Evolutionary conservation across 176 grass and related monocot species (phyloP), one percentile per base, ranked within the genome.

Genomic region (Musa schizocarpa): DNA sequence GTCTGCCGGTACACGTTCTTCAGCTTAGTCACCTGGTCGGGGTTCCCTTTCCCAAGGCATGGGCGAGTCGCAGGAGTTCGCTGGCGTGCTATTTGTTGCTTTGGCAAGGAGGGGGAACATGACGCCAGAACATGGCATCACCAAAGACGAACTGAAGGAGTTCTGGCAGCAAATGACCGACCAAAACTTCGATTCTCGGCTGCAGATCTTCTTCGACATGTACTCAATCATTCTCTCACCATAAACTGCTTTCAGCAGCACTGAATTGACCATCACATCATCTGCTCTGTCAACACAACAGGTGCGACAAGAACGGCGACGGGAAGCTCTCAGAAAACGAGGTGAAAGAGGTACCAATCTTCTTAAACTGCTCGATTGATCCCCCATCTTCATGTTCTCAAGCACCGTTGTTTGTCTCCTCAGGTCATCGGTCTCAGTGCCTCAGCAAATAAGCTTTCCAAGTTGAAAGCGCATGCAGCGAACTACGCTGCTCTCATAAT

Each of bases 241-340:
- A 51, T 48, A 71, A 80, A 68, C 20, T 71, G 2, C 9, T 14
- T 21, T 54, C 10, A 64, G 55, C 55, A 58, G 21, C 53, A 27
- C 25, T 56, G 11, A 1, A n/a, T 74, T 56, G 23, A 25, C 27
- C 1, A 50, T 49, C 1, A 20, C 20, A 9, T 5, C 1, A 50
- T 51, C 68, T 70, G 17, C n/a, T 50, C 19, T 70, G 68, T 51
- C 20, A 68, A 50, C 11, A 7, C 43, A 69, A 74, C 75, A 99
- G 96, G 96, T 99, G 96, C 66, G 96, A 99, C 82, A 99, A 99
- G 85, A 99, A 99, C 52, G 96, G 96, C 57, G 96, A 99, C 83
- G 96, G 96, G 71, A 95, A 95, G 82, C 96, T 99, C 76, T 92
- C 96, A 2, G 91, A 95, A 78, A 88, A 99, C 71, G 96, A 99